Evolutionary conservation across 345 rosid genomes (phyloP), one percentile per base, ranked within the genome.

Genomic region (Corchorus capsularis): DNA sequence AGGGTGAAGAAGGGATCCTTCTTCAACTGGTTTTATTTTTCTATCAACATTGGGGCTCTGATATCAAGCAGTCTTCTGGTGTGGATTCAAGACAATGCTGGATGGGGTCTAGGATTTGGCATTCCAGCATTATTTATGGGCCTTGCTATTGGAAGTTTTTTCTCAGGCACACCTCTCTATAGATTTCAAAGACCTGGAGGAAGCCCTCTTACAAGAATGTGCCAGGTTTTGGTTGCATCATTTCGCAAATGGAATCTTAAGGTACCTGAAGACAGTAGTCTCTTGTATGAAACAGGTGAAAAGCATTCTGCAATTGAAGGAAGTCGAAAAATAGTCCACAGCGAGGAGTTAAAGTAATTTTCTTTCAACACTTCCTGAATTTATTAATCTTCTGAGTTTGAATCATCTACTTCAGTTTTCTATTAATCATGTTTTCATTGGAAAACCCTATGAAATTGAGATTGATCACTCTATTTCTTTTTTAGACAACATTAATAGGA

Each of bases 71-170:
- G 93, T 82, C 82, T 93, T 62, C 60, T 96, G 68, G 98, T 96
- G 45, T 92, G 94, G 90, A 83, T 91, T 83, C 99, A 96, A 87
- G 99, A 93, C 77, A 93, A 92, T 61, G 87, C 85, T 6, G 98
- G 98, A 15, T 96, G 99, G 99, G 99, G 94, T 56, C 76, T 92
- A 41, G 99, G 99, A 46, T 93, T 93, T 80, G 97, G 93, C 69
- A 92, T 96, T 79, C 99, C 99, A 64, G 89, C 98, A 9, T 76
- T 96, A 68, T 93, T 92, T 79, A 92, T 96, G 97, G 98, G 88
- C 71, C 71, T 92, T 39, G 97, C 99, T 41, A 92, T 91, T 78
- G 86, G 35, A 13, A 91, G 96, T 82, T 96, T 96, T 87, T 92
- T 93, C 77, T 85, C 86, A 19, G 99, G 99, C 76, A 96, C 99